Base-by-base conservation (phyloP, 176 grass and related monocot species). In the Tillandsia fasciculata region DNA sequence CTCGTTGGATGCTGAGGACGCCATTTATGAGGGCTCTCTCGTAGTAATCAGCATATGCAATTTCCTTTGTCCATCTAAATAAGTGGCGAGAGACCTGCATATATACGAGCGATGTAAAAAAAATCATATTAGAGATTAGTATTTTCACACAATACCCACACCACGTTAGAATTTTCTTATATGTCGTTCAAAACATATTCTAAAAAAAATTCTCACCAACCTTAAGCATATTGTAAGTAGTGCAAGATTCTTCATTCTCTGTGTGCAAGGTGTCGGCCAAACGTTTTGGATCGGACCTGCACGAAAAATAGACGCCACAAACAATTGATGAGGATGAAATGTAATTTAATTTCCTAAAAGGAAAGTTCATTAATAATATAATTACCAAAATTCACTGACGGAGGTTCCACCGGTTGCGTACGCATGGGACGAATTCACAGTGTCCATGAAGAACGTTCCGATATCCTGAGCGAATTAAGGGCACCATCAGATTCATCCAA, bases 151-250 rank as follows among this genome's bases (percentile, higher is more conserved):
- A 42, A 42, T 42, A 42, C 8, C 33, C 7, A 42, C 33, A 42
- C 33, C 33, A 42, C 7, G 33, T 7, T 42, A 3, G 33, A 42
- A 42, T 6, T 42, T 42, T 42, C 33, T 42, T 42, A 42, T 5
- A 42, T 42, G 4, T 5, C 1, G 33, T 42, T 42, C 33, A 42
- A 42, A 42, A 42, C 5, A 3, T 8, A 42, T 42, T 42, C 33
- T 42, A 42, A 42, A 42, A 82, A 82, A 66, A 29, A 18, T 53
- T 17, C 67, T 68, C 22, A 64, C 57, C 15, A 78, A 99, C 94
- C 89, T 99, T 99, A 15, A 99, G 89, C 89, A 93, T 99, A 54
- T 99, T 99, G 87, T 93, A 90, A 2, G 94, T 93, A 5, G 94
- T 93, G 49, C 94, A 99, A 0, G 89, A 99, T 56, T 99, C 94